Percentiles rank a stretch among this genome's conserved stretches.
Conservation (phyloP, 768 basidiomycete genomes). For the Auricularia sp. region DNA sequence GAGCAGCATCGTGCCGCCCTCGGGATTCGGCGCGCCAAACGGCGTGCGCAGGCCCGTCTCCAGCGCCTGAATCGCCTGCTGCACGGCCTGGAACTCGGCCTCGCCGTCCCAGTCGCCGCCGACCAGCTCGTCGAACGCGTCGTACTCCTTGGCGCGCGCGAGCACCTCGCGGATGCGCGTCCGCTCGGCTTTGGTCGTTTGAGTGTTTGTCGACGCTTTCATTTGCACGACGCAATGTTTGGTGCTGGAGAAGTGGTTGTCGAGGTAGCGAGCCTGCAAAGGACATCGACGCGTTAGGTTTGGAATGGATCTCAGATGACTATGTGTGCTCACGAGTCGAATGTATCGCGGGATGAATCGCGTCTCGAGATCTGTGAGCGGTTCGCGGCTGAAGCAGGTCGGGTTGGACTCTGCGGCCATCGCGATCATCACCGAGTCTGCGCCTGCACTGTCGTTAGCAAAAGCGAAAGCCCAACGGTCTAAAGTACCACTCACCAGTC, state of each 20-base stretch:
- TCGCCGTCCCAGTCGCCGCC: slow-evolving; percentile 42
- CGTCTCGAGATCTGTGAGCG: slow-evolving; percentile 56
- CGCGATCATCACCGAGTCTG: slow-evolving; percentile 92
- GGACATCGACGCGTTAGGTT: not conserved
- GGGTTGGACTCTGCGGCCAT: slow-evolving; percentile 91
- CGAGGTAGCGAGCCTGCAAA: slow-evolving; percentile 56
- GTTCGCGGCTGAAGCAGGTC: slow-evolving; percentile 66
- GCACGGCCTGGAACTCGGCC: slow-evolving; percentile 48
- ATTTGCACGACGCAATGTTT: slow-evolving; percentile 84
- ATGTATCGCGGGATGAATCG: slow-evolving; percentile 65
- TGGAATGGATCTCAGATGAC: not conserved
- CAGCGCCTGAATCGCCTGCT: slow-evolving; percentile 39
- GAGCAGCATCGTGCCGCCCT: not conserved
- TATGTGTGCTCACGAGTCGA: slow-evolving; percentile 43
- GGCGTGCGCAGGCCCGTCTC: not conserved
- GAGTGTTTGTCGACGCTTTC: slow-evolving; percentile 42
- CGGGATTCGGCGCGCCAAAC: not conserved
- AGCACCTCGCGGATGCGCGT: slow-evolving; percentile 45
- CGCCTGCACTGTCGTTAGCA: slow-evolving; percentile 33
- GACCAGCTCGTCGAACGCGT: slow-evolving; percentile 40
- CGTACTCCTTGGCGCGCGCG: slow-evolving; percentile 51
- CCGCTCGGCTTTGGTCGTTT: slow-evolving; percentile 46
- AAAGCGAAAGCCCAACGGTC: slow-evolving; percentile 18
- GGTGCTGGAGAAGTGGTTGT: slow-evolving; percentile 73
- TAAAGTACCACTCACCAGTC: slow-evolving; percentile 38